Conservation (phyloP, 108 stramenopile genomes). For the Cyclotella sp. region DNA sequence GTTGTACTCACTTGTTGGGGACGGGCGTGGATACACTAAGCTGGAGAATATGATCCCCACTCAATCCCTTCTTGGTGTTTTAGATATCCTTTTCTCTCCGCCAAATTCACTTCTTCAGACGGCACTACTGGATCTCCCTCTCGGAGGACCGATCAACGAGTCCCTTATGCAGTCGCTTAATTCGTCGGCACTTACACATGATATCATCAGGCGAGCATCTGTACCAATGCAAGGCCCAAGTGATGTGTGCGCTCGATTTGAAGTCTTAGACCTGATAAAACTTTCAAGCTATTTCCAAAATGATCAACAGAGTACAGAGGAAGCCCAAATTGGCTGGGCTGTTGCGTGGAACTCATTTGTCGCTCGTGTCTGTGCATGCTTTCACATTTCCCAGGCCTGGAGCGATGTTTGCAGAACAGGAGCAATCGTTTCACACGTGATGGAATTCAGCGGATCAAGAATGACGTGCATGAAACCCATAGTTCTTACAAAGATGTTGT, state of each 20-base stretch:
- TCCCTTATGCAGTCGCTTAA: slow-evolving; percentile 46
- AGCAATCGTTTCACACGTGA: slow-evolving; percentile 49
- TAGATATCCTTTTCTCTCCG: slow-evolving; percentile 48
- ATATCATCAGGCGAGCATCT: slow-evolving; percentile 46
- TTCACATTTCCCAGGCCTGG: slow-evolving; percentile 63
- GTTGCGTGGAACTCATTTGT: slow-evolving; percentile 61
- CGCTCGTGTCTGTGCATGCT: slow-evolving; percentile 48
- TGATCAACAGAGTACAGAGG: slow-evolving; percentile 7
- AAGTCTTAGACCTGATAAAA: slow-evolving; percentile 48
- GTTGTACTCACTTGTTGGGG: slow-evolving; percentile 42
- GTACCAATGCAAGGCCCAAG: slow-evolving; percentile 41
- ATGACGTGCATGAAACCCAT: slow-evolving; percentile 10
- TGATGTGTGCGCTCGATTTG: slow-evolving; percentile 59
- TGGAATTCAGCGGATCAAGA: slow-evolving; percentile 10
- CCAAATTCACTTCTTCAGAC: slow-evolving; percentile 41
- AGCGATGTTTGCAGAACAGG: slow-evolving; percentile 39
- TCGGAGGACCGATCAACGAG: slow-evolving; percentile 37
- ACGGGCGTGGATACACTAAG: background rate
- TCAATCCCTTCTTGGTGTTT: slow-evolving; percentile 35
- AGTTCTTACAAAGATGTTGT: slow-evolving; percentile 36
- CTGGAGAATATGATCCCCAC: slow-evolving; percentile 12
- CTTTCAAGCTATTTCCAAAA: slow-evolving; percentile 27
- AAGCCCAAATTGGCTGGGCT: slow-evolving; percentile 56
- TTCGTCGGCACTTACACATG: slow-evolving; percentile 47
- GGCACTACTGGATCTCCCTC: slow-evolving; percentile 41